Evolutionary conservation across 108 stramenopile genomes (phyloP).

Genomic region (Pseudonitzschia delicatissima): DNA sequence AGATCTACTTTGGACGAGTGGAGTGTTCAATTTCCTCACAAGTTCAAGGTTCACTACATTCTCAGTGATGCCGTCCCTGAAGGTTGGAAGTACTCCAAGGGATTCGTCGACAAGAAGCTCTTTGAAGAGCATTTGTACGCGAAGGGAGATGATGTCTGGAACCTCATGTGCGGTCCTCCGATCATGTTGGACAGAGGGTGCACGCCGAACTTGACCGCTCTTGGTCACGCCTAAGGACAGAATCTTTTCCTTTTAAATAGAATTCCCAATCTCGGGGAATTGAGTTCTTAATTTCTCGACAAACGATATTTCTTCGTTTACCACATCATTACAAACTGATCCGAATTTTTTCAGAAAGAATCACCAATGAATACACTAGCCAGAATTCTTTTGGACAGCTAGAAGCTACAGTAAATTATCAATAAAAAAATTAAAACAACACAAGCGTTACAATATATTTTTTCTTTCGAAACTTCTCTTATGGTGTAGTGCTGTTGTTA

Average conservation of each 20-base stretch:
- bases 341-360: no score
- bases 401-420: no score
- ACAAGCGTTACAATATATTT: no score
- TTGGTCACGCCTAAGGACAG: constrained; percentile 59
- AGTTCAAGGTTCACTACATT: constrained; percentile 94
- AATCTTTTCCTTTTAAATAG: constrained; percentile 77
- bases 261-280: no score
- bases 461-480: no score
- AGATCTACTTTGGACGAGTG: constrained; percentile 88
- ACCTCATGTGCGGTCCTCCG: constrained; percentile 97
- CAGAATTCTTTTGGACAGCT: no score
- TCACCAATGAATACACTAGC: no score
- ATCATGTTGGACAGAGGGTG: constrained; percentile 94
- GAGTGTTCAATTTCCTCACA: constrained; percentile 71
- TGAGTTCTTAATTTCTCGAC: no score
- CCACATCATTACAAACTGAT: no score
- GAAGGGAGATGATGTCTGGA: constrained; percentile 62
- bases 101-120: constrained; percentile 87
- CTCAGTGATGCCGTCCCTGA: constrained; percentile 69
- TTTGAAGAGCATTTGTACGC: constrained; percentile 73
- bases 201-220: constrained; percentile 64
- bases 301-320: no score
- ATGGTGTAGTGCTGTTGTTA: no score
- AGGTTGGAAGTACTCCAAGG: constrained; percentile 82
- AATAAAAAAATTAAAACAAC: no score